Conservation (phyloP, 2,329 filamentous ascomycete genomes). For the Mycosphaerella sp. region DNA sequence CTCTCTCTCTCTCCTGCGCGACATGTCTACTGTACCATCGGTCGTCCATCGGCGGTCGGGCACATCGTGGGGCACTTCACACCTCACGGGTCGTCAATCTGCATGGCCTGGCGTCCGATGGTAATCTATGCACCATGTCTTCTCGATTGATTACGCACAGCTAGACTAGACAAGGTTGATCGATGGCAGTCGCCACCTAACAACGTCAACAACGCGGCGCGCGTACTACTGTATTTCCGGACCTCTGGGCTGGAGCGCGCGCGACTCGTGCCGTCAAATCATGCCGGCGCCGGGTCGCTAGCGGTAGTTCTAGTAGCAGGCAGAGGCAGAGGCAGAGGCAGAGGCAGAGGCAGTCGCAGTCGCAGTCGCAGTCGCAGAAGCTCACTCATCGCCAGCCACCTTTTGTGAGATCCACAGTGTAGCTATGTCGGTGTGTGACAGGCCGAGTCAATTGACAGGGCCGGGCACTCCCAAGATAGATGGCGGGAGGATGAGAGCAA, state of each 20-base stretch:
- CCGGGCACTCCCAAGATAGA: conserved; percentile 9
- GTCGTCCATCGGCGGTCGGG: neutral
- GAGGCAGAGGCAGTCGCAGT: too few relatives aligned
- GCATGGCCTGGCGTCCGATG: conserved; percentile 9
- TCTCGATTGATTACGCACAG: conserved; percentile 6
- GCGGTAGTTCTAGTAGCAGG: neutral
- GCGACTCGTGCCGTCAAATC: conserved; percentile 3
- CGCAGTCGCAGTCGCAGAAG: neutral
- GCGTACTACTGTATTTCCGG: neutral
- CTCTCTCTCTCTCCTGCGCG: too few relatives aligned
- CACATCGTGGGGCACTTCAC: conserved; percentile 2
- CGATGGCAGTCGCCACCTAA: neutral
- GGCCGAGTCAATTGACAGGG: neutral
- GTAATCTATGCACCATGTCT: conserved; percentile 4
- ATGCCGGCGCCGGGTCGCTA: neutral
- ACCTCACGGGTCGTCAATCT: conserved; percentile 11
- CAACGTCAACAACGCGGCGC: neutral
- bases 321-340: too few relatives aligned
- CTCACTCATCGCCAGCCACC: neutral
- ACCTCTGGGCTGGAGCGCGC: neutral
- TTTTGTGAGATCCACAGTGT: too few relatives aligned
- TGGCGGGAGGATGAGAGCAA: neutral
- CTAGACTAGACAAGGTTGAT: conserved; percentile 1
- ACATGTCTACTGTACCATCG: neutral
- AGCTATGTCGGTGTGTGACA: too few relatives aligned